A percentile compares a stretch with the other conserved stretches of the same genome.
Conservation (phyloP, 805 yeast species). For the Ogataea haglerorum region DNA sequence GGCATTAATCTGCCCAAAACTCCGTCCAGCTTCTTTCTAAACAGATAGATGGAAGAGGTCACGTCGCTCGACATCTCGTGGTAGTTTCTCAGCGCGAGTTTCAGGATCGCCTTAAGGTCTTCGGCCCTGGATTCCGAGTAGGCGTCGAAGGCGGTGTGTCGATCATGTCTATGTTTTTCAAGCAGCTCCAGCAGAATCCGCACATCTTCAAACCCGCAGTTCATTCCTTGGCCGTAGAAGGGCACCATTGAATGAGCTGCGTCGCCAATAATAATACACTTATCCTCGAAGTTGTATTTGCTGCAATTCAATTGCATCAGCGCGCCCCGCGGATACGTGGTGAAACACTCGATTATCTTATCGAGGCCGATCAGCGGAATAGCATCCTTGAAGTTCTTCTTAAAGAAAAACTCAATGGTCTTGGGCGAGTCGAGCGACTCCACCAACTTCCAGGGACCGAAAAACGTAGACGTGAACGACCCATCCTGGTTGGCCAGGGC, state of each 20-base stretch:
- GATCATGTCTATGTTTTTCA: constrained; percentile 36
- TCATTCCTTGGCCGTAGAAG: constrained; percentile 97
- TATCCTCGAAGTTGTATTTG: constrained; percentile 65
- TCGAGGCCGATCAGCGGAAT: constrained; percentile 60
- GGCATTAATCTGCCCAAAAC: constrained; percentile 55
- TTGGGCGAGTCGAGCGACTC: constrained; percentile 47
- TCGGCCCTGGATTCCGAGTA: constrained; percentile 56
- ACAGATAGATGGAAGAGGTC: constrained; percentile 51
- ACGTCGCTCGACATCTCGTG: constrained; percentile 86
- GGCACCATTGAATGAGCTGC: constrained; percentile 98
- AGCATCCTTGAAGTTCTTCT: constrained; percentile 70
- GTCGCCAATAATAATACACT: constrained; percentile 76
- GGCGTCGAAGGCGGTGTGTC: constrained; percentile 46
- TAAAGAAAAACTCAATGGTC: constrained; percentile 49
- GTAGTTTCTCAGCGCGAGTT: constrained; percentile 77
- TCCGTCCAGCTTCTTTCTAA: constrained; percentile 68
- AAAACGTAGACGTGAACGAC: constrained; percentile 84
- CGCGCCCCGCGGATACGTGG: constrained; percentile 69
- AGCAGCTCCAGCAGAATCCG: constrained; percentile 55
- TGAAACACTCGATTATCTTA: constrained; percentile 41
- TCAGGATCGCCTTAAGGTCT: constrained; percentile 73
- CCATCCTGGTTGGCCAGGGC: constrained; percentile 85
- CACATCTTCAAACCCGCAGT: constrained; percentile 93
- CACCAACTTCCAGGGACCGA: constrained; percentile 72
- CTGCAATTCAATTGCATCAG: constrained; percentile 66